Base-by-base conservation (phyloP, 2,329 filamentous ascomycete species). In the Fusarium compactum region DNA sequence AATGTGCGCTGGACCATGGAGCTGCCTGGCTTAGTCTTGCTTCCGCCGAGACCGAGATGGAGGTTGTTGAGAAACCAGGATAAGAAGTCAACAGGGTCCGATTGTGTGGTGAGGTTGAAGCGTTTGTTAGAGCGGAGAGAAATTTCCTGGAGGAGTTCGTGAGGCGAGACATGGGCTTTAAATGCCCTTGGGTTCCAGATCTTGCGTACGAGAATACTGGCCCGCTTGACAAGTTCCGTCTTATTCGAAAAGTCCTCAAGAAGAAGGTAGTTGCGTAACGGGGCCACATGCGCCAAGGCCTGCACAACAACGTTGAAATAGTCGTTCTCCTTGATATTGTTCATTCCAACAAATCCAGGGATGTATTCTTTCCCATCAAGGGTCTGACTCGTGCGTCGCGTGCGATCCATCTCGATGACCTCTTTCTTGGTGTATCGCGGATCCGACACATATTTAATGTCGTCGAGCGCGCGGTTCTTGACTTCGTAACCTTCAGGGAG, bases 261-360 rank as follows among this genome's bases (percentile, higher is more conserved):
- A 76, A 99, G 90, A 78, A 98, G 90, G 82, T 90, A 98, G 79
- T 98, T 98, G 34, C 96, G 90, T 72, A 99, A 84, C 6, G 96
- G 95, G 22, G 90, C 85, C 27, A 98, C 94, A 80, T 99, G 96
- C 5, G 95, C 91, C 40, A 99, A 86, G 9, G 95, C 91, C 80
- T 99, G 96, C 51, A 97, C 91, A 5, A 98, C 89, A 27, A 97
- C 95, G 78, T 99, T 99, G 77, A 98, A 87, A 82, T 99, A 99
- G 84, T 99, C 96, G 82, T 99, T 99, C 62, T 96, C 94, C 81
- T 99, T 99, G 86, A 99, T 98, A 82, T 99, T 99, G 86, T 99
- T 99, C 93, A 99, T 97, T 72, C 96, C 96, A 66, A 99, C 94
- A 78, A 95, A 99, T 8, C 96, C 95, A 22, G 96, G 96, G 71